Base-by-base conservation (phyloP, 129 eudicot genomes). In the Cynara cardunculus region DNA sequence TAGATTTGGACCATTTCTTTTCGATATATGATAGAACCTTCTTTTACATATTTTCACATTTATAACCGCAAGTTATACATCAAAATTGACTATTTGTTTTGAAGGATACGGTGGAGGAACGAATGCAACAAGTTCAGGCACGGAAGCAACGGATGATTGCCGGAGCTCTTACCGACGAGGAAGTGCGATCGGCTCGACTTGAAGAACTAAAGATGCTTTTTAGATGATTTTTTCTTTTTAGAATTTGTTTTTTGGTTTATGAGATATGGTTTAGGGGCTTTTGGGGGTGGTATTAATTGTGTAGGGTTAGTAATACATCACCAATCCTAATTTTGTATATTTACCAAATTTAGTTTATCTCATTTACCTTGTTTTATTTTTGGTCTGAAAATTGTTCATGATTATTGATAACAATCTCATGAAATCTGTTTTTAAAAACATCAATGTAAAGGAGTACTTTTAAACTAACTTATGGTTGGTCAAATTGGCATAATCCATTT, bases 191-290 rank as follows among this genome's bases (percentile, higher is more conserved):
- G 1, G 91, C 93, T 16, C 72, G 97, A 65, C 75, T 90, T 7
- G 91, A 92, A 72, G 91, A 92, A 71, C 97, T 92, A 16, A 92
- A 92, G 81, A 93, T 89, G 96, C 93, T 90, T 32, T 93, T 93
- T 68, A 76, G 93, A 79, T 90, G 53, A 82, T 18, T 86, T 49
- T 19, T 1, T 21, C 0, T 22, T 65, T 16, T 32, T 24, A 26
- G 27, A 12, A 71, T 10, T 10, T 14, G 14, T 11, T n/a, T 30
- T 25, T 70, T 32, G 37, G 5, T 41, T 80, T 28, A 35, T 25
- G 68, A 26, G 59, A 37, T 26, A 35, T 80, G 75, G 71, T 35
- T 59, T 35, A 32, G 16, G 64, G 64, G 41, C 46, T 14, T 28
- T 81, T 73, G 73, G 70, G 74, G 31, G 21, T 74, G 76, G 70